Base-by-base conservation (phyloP, 495 filamentous ascomycete genomes). In the Aspergillus diversus region DNA sequence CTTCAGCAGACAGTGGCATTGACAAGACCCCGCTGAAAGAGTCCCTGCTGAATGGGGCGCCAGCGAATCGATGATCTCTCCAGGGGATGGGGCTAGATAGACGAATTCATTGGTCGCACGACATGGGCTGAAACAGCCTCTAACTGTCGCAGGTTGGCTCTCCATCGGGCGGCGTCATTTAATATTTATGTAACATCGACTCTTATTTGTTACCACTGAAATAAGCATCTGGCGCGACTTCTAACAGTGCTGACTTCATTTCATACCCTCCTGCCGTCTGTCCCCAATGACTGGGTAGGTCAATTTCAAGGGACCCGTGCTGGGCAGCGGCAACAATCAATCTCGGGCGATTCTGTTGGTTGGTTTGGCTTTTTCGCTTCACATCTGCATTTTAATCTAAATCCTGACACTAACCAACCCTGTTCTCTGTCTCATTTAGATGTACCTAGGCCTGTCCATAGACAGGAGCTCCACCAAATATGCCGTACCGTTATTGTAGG, bases 141-240 rank as follows among this genome's bases (percentile, higher is more conserved):
- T 27, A 27, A 27, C 21, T 27, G 58, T 49, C 33, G 39, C 15
- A 16, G 15, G 35, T 63, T 52, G 55, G 61, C 55, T 46, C 55
- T 37, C 55, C 53, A 33, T n/a, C 48, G 49, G 59, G 33, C 5
- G 34, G 50, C 51, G 52, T 60, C 56, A 68, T 63, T 67, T 64
- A 58, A 64, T 66, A 59, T 63, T 69, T 67, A 53, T 57, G 66
- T 65, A 63, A 70, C 67, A 35, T 17, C 13, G 12, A 59, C 60
- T 54, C 60, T 74, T 63, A 76, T 76, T 74, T 67, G 70, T 57
- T 57, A 52, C 7, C 42, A 9, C 37, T 21, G 33, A 74, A 76
- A 71, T 72, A 76, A 76, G 76, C 76, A 75, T 72, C 73, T 48
- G 47, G 54, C 69, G 32, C 57, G 49, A 49, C n/a, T n/a, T 17